Percentiles rank a stretch among this genome's conserved stretches.
These are phyloP conservation scores for Dendrocalamus sinicus DNA, from an alignment of 176 grass and related monocot genomes.

Conservation along the genomic window DNA sequence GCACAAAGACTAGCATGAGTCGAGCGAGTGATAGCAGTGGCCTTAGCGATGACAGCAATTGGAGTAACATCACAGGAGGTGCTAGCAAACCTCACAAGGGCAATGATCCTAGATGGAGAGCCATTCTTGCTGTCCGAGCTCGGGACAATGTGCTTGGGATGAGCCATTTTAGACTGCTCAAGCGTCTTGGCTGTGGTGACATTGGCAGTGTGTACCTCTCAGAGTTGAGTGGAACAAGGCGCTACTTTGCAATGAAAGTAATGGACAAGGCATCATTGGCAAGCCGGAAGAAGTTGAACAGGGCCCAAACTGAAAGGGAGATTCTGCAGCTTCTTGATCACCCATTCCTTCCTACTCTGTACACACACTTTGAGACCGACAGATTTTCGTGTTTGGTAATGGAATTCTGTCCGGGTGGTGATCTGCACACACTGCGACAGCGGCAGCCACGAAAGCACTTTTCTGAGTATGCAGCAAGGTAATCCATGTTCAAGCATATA, in stretches of 20 bases:
- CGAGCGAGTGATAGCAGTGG: slow-evolving; percentile 77
- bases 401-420: slow-evolving; percentile 90
- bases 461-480: slow-evolving; percentile 85
- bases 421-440: slow-evolving; percentile 77
- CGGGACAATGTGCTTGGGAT: slow-evolving; percentile 71
- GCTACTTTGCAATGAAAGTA: slow-evolving; percentile 92
- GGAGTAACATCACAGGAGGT: slow-evolving; percentile 67
- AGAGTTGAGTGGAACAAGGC: slow-evolving; percentile 77
- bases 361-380: slow-evolving; percentile 81
- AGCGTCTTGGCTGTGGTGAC: slow-evolving; percentile 77
- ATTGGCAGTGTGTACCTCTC: slow-evolving; percentile 88
- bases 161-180: slow-evolving; percentile 88
- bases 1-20: slow-evolving; percentile 76
- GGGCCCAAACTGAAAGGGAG: slow-evolving; percentile 81
- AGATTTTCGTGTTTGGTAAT: slow-evolving; percentile 85
- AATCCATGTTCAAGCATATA: neutral
- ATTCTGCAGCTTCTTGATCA: slow-evolving; percentile 85
- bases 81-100: slow-evolving; percentile 90
- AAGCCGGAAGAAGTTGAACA: slow-evolving; percentile 72
- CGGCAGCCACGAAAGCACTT: slow-evolving; percentile 75
- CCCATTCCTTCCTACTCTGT: slow-evolving; percentile 78
- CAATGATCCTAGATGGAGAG: slow-evolving; percentile 82
- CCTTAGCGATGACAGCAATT: slow-evolving; percentile 74
- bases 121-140: slow-evolving; percentile 71
- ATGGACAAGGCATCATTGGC: slow-evolving; percentile 83